Conservation (phyloP, 148 eudicot genomes). For the Gaultheria prostrata region DNA sequence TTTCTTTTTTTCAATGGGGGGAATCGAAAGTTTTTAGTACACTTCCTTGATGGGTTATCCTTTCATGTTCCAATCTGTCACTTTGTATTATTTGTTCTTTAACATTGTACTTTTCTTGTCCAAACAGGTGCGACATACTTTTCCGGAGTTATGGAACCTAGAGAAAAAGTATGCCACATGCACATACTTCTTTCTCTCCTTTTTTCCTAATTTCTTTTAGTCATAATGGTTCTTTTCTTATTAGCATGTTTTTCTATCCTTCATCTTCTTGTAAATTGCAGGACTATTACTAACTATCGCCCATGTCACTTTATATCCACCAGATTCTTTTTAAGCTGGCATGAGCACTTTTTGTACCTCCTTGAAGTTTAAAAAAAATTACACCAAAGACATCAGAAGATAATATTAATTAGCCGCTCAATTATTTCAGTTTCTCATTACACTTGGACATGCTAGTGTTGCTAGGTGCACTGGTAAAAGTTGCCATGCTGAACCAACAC, state of each 20-base stretch:
- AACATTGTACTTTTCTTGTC: constrained; percentile 15
- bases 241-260: constrained; percentile 8
- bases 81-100: neutral
- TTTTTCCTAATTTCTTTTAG: neutral
- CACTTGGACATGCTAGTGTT: neutral
- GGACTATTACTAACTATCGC: neutral
- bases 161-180: constrained; percentile 58
- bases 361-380: neutral
- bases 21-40: neutral
- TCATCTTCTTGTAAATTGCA: neutral
- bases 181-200: neutral
- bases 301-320: neutral
- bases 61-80: neutral
- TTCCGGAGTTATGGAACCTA: constrained; percentile 90
- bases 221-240: neutral
- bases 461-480: neutral
- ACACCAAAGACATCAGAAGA: neutral
- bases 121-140: constrained; percentile 73
- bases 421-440: neutral
- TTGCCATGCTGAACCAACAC: neutral
- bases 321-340: neutral
- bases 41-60: neutral
- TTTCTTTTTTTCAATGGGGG: neutral
- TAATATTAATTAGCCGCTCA: neutral
- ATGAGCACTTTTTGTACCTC: neutral